Base-by-base conservation (phyloP, 148 eudicot genomes). In the Silene uniflora region DNA sequence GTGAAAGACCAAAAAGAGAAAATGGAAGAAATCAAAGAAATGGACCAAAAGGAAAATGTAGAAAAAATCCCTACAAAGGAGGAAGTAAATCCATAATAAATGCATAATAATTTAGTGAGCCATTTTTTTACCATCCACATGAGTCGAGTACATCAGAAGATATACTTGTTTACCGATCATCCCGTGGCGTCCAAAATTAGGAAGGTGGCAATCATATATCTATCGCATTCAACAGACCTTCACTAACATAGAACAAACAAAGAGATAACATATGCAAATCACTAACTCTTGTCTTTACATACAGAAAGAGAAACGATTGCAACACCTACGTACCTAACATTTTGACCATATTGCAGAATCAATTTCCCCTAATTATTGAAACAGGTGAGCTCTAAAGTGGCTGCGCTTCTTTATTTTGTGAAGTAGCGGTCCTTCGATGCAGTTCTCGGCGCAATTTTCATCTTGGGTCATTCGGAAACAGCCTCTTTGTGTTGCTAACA, bases 221-320 rank as follows among this genome's bases (percentile, higher is more conserved):
- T 7, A 21, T 19, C 56, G 74, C 69, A 60, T 18, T 62, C 61
- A 13, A 25, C 52, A 60, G 62, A 62, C 68, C 61, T 8, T 59
- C 52, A 68, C 69, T 54, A 54, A 75, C 66, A 22, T 61, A 35
- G 59, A 73, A 62, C 29, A 69, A 62, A 17, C 39, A 61, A n/a
- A 62, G 22, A 76, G 25, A 73, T 29, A 81, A 73, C 71, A 64
- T 61, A 77, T 69, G 67, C 24, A 73, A 62, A 73, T 75, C 80
- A 68, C 78, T 55, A 68, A 24, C 74, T 69, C 66, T 81, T 77
- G 84, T 77, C 78, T 73, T 67, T 35, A 68, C 77, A 61, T 77
- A 69, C 59, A 76, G n/a, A 62, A 72, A 39, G 49, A 77, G 35
- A 2, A 22, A 49, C 62, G 4, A 60, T 73, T 73, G 46, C 44